Evolutionary conservation across 2,329 filamentous ascomycete species (phyloP).

Genomic region (Ophiocordyceps robertsii): DNA sequence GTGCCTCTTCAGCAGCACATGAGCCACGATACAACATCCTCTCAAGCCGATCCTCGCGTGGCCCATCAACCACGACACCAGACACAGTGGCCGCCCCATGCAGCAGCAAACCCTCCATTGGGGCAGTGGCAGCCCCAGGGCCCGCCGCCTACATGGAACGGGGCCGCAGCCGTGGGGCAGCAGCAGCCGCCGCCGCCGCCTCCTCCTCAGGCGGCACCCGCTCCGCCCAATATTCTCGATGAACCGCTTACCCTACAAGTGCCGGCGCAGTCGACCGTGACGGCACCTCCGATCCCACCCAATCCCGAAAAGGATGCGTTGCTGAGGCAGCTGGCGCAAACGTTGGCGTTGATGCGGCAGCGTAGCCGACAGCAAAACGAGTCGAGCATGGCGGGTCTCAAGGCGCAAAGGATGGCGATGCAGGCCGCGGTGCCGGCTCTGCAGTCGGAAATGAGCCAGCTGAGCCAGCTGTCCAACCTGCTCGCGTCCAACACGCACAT

Average conservation of each 20-base stretch:
- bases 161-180: background rate
- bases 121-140: conserved; percentile 7
- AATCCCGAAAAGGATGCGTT: conserved; percentile 93
- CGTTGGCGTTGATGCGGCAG: conserved; percentile 55
- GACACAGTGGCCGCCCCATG: background rate
- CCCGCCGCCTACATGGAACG: conserved; percentile 6
- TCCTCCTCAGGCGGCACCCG: conserved; percentile 13
- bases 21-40: background rate
- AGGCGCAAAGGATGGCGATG: conserved; percentile 69
- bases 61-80: conserved; percentile 1
- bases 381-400: conserved; percentile 59
- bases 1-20: conserved; percentile 4
- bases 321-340: conserved; percentile 59
- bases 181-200: background rate
- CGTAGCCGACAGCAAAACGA: conserved; percentile 59
- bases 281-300: conserved; percentile 77
- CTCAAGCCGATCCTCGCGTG: background rate
- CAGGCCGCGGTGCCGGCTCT: conserved; percentile 53
- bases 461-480: conserved; percentile 57
- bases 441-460: conserved; percentile 57
- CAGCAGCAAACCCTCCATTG: conserved; percentile 9
- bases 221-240: conserved; percentile 39
- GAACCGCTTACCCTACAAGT: conserved; percentile 39
- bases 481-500: conserved; percentile 67
- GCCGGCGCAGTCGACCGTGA: conserved; percentile 33